Evolutionary conservation across 345 rosid species (phyloP), one percentile per base, ranked within the genome.

Genomic region (Salix viminalis): DNA sequence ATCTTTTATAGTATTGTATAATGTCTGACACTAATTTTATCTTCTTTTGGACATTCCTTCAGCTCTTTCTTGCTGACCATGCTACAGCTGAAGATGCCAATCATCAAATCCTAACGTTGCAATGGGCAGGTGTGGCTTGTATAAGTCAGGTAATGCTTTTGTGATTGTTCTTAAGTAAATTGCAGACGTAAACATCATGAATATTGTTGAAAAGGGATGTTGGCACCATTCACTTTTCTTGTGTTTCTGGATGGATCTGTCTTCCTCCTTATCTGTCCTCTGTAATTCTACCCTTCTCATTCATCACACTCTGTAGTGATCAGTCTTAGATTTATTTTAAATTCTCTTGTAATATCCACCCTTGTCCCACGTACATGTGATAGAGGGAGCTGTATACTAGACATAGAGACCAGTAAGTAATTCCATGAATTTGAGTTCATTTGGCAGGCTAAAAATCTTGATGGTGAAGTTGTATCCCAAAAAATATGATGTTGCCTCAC

Each of bases 111-210:
- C 81, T 89, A 61, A 87, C 96, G 67, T 95, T 92, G 32, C 91
- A 88, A 66, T 91, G 91, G 91, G 96, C 99, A 60, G 97, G 97
- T 61, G 77, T 87, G 56, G 90, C 91, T 77, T 86, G 75, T 81
- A 80, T 87, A 52, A 82, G 82, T 67, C 97, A 89, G 97, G 99
- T 93, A 46, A 79, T 62, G 26, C 14, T 24, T 70, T 61, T 67
- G 19, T 26, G 30, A n/a, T 9, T 67, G 1, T 61, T 23, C 54
- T 37, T 18, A 7, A 36, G 52, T 19, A 39, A 24, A 34, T 8
- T 42, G 46, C 56, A 37, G 19, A 12, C 5, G 2, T 4, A 39
- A 44, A 44, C 56, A 42, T 60, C 26, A 14, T 41, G 19, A 36
- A 58, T 54, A 23, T 28, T 32, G 10, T 75, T 4, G 61, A 60